Evolutionary conservation across 148 eudicot genomes (phyloP), one percentile per base, ranked within the genome.

Genomic region (Chenopodium quinoa): DNA sequence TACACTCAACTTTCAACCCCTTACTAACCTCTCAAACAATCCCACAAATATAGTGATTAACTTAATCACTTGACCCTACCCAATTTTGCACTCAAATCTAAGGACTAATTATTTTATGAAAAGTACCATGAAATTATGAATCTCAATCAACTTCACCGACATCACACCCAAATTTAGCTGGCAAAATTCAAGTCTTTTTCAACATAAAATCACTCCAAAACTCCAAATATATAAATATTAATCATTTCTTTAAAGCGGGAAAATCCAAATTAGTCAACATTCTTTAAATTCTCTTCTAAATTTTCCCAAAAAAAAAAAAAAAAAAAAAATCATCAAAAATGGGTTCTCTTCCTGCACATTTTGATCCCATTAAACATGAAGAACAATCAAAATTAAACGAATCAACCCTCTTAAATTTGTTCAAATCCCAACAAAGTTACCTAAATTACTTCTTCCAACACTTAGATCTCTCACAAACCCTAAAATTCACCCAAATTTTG

Each of bases 391-490:
- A 78, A 46, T 37, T 85, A 56, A 70, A 52, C 66, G 88, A 88
- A 77, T 66, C 65, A 19, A 77, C 64, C 66, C 86, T 94, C n/a
- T 82, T 85, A 58, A 83, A 81, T 54, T 95, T 96, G 84, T 96
- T 96, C 95, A 91, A 91, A 81, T 83, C 90, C 82, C 99, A 96
- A 23, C 98, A 96, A 83, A 82, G 76, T 3, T 84, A 92, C 84
- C 91, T 96, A 32, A 92, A 96, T 82, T 84, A 84, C 87, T 96
- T 96, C 90, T 96, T 96, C 87, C 86, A 89, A 27, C 86, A 91
- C 77, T 86, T 96, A 29, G 91, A 91, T 13, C 87, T 90, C 54
- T 37, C 98, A 12, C 91, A 94, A 83, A 90, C 99, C 82, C 86
- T 91, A 3, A 72, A 82, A 64, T 96, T 96, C 88, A 92, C 98